phyloP scores from a whole-genome alignment of 129 eudicot genomes.

The Apium graveolens region DNA sequence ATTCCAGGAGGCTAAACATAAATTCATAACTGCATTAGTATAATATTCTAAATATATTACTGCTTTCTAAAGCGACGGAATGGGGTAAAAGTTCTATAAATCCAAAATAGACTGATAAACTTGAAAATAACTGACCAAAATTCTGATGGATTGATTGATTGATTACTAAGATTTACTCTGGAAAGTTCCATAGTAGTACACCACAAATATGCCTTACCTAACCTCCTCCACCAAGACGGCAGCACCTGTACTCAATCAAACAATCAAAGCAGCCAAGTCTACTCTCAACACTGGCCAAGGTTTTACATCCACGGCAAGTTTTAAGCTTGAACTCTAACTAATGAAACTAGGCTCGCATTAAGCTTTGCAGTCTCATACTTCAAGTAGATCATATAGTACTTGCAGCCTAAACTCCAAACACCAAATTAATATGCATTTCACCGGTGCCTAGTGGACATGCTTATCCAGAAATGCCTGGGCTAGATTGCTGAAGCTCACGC shows the following conservation, averaged over 20 bases:
- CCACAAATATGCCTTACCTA: neutral
- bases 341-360: neutral
- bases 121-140: too few species aligned
- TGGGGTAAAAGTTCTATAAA: too few species aligned
- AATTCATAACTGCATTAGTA: too few species aligned
- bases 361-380: neutral
- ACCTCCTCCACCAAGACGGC: neutral
- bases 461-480: conserved; percentile 79
- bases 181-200: too few species aligned
- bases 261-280: neutral
- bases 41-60: too few species aligned
- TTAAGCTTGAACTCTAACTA: neutral
- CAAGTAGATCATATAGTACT: neutral
- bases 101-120: too few species aligned
- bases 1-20: too few species aligned
- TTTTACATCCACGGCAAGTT: neutral
- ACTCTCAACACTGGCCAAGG: neutral
- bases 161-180: too few species aligned
- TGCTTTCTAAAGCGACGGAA: too few species aligned
- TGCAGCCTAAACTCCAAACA: neutral
- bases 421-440: neutral
- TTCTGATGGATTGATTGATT: too few species aligned
- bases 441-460: conserved; percentile 25
- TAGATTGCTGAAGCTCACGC: conserved; percentile 59
- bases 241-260: neutral